A percentile compares a stretch with the other conserved stretches of the same genome.
phyloP scores from a whole-genome alignment of 345 rosid genomes.

The Eucalyptus globulus region DNA sequence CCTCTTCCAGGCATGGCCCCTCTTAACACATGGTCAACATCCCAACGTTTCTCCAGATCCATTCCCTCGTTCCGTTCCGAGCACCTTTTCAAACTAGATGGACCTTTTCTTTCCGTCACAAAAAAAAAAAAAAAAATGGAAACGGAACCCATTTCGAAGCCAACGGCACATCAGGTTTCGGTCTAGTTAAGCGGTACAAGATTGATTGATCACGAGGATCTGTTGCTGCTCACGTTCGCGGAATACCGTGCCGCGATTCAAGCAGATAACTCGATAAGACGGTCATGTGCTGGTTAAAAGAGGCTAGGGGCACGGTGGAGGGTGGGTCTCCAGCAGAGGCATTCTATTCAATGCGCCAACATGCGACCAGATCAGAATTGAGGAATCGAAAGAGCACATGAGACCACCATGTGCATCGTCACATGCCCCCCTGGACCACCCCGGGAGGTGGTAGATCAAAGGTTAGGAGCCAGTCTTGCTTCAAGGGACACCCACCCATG shows the following conservation, averaged over 20 bases:
- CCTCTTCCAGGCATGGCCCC: background rate
- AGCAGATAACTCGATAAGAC: background rate
- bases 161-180: background rate
- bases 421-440: background rate
- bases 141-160: background rate
- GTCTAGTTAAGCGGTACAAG: background rate
- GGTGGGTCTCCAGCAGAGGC: background rate
- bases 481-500: background rate
- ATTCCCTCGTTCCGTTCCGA: background rate
- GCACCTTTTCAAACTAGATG: background rate
- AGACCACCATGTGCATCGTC: background rate
- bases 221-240: background rate
- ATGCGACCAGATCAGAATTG: background rate
- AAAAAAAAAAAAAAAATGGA: background rate
- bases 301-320: background rate
- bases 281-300: background rate
- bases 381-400: background rate
- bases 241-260: background rate
- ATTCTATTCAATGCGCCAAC: background rate
- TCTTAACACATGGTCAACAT: background rate
- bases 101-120: background rate
- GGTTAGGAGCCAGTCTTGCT: background rate
- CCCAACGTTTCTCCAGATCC: background rate
- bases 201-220: background rate
- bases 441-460: background rate